These are phyloP conservation scores for Colletotrichum cereale DNA, from an alignment of 2,329 filamentous ascomycete species.

Conservation along the genomic window DNA sequence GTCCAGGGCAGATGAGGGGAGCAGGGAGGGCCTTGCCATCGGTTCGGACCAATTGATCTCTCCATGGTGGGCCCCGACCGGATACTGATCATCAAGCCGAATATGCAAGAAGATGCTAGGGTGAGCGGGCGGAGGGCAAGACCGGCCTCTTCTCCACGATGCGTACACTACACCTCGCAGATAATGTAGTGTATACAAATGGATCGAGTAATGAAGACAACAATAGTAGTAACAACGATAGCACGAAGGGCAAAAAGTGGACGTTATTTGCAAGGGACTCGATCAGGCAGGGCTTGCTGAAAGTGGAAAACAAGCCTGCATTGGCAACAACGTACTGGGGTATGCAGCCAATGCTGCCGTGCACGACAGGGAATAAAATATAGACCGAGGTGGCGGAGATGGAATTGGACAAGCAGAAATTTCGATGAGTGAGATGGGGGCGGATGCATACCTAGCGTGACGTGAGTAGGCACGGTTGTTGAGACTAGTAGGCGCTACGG, in stretches of 20 bases:
- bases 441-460: not conserved
- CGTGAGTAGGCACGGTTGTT: too few species aligned
- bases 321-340: too few species aligned
- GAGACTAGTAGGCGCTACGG: too few species aligned
- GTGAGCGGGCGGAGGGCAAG: slow-evolving; percentile 22
- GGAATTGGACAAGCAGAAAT: not conserved
- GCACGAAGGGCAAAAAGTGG: not conserved
- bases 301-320: slow-evolving; percentile 23
- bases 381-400: not conserved
- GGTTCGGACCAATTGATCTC: slow-evolving; percentile 31
- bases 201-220: not conserved
- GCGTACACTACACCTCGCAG: not conserved
- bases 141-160: not conserved
- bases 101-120: slow-evolving; percentile 26
- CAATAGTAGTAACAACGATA: not conserved
- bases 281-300: slow-evolving; percentile 25
- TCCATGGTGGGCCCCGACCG: not conserved
- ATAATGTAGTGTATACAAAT: not conserved
- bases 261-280: slow-evolving; percentile 3
- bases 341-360: slow-evolving; percentile 22
- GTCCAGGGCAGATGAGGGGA: slow-evolving; percentile 18
- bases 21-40: slow-evolving; percentile 18
- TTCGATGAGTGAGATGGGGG: not conserved
- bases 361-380: slow-evolving; percentile 4
- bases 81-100: slow-evolving; percentile 26